phyloP scores from a whole-genome alignment of 1,284 basidiomycete species.

The Tranzscheliella williamsii region DNA sequence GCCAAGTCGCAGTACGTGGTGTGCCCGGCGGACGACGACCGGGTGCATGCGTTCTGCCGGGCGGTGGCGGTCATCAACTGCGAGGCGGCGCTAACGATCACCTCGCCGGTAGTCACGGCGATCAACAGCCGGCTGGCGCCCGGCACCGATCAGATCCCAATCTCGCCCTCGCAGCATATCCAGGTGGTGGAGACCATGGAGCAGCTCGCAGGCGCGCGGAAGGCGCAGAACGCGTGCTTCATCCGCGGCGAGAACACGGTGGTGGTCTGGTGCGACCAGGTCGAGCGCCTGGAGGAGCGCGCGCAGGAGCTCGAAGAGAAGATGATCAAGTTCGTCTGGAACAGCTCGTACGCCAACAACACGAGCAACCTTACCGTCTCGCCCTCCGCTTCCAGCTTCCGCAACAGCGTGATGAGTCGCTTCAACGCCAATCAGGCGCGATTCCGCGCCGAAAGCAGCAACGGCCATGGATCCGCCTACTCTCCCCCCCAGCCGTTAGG shows the following conservation, averaged over 20 bases:
- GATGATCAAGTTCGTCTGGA: slow-evolving; percentile 79
- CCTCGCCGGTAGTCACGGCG: slow-evolving; percentile 78
- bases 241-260: slow-evolving; percentile 75
- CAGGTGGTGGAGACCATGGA: slow-evolving; percentile 65
- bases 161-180: slow-evolving; percentile 37
- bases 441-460: slow-evolving; percentile 4
- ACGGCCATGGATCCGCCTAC: slow-evolving; percentile 1
- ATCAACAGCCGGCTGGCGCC: slow-evolving; percentile 64
- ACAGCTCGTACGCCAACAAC: slow-evolving; percentile 16
- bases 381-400: background rate
- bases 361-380: slow-evolving; percentile 3
- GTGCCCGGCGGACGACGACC: slow-evolving; percentile 20
- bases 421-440: slow-evolving; percentile 24
- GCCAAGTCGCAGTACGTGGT: slow-evolving; percentile 37
- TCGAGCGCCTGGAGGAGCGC: slow-evolving; percentile 61
- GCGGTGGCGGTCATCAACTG: slow-evolving; percentile 73
- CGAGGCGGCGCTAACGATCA: slow-evolving; percentile 76
- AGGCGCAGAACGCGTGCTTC: slow-evolving; percentile 82
- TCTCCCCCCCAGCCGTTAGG: background rate
- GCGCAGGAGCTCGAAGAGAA: slow-evolving; percentile 72
- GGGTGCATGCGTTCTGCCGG: slow-evolving; percentile 49
- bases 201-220: slow-evolving; percentile 72
- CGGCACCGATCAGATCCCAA: slow-evolving; percentile 29
- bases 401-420: slow-evolving; percentile 8
- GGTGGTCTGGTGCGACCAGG: slow-evolving; percentile 75